Percentiles rank a stretch among this genome's conserved stretches.
These are phyloP conservation scores for Metarhizium guizhouense DNA, from an alignment of 2,329 filamentous ascomycete species.

Conservation along the genomic window DNA sequence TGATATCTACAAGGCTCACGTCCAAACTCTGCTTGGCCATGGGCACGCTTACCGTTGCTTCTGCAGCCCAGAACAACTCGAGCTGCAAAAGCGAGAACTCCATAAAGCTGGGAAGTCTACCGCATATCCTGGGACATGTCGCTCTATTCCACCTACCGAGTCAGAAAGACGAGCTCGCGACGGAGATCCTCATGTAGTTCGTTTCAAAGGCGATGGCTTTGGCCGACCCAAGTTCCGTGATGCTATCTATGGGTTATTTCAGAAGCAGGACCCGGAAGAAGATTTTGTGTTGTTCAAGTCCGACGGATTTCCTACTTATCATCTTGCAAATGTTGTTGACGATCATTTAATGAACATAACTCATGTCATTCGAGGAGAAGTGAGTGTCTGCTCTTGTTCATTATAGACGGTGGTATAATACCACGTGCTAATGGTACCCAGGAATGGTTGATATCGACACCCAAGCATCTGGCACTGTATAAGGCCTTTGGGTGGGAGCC, in stretches of 20 bases:
- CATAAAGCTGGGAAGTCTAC: constrained; percentile 40
- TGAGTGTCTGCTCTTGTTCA: constrained; percentile 27
- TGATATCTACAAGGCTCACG: constrained; percentile 61
- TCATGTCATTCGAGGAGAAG: constrained; percentile 83
- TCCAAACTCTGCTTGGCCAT: constrained; percentile 56
- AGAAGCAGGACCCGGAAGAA: constrained; percentile 50
- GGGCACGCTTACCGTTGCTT: constrained; percentile 90
- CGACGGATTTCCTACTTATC: constrained; percentile 90
- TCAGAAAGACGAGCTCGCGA: constrained; percentile 60
- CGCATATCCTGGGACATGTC: constrained; percentile 58
- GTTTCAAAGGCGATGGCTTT: constrained; percentile 54
- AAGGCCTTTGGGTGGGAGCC: constrained; percentile 66
- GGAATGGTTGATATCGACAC: constrained; percentile 96
- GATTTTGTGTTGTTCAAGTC: constrained; percentile 88
- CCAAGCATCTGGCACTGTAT: constrained; percentile 63
- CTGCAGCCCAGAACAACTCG: constrained; percentile 65
- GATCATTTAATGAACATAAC: constrained; percentile 94
- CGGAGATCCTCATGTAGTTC: constrained; percentile 67
- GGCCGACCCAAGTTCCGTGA: constrained; percentile 61
- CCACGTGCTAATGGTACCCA: constrained; percentile 20
- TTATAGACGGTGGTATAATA: not conserved
- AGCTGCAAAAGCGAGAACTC: constrained; percentile 54
- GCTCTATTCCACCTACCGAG: constrained; percentile 54
- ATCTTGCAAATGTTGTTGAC: constrained; percentile 94
- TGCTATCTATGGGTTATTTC: constrained; percentile 65